Conservation (phyloP, 2,329 filamentous ascomycete species). For the Magnaporthales sp. region DNA sequence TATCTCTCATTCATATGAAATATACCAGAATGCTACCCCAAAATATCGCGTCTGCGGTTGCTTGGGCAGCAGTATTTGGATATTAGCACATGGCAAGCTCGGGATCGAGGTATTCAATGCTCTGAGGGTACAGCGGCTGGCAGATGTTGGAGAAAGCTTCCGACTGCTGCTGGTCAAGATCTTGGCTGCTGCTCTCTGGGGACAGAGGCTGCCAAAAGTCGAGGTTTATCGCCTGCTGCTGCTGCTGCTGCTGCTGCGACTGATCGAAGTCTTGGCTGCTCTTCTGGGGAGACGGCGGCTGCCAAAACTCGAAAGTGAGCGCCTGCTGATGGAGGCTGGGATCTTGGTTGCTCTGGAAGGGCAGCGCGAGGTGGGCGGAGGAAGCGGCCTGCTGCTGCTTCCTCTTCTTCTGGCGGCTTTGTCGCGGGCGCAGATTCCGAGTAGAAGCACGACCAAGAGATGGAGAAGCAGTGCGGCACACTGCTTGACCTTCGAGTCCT, state of each 20-base stretch:
- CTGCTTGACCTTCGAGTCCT: neutral
- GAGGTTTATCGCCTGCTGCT: neutral
- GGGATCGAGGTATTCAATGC: neutral
- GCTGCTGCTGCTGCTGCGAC: neutral
- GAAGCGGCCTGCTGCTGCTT: too few species aligned
- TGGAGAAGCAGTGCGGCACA: neutral
- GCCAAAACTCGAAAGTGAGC: neutral
- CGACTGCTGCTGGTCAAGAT: neutral
- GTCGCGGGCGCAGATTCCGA: neutral
- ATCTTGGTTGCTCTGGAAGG: too few species aligned
- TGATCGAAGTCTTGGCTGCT: neutral
- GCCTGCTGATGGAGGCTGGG: neutral
- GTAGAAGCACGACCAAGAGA: neutral
- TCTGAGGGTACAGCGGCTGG: neutral
- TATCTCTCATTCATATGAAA: neutral
- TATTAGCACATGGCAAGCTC: neutral
- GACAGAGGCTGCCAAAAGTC: neutral
- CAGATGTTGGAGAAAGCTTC: neutral
- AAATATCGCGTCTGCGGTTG: neutral
- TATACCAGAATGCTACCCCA: neutral
- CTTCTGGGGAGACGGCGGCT: neutral
- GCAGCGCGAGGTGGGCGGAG: too few species aligned
- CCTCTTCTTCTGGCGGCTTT: neutral
- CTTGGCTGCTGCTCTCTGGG: neutral
- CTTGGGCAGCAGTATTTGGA: neutral